Percentiles rank a stretch among this genome's conserved stretches.
Evolutionary conservation across 768 basidiomycete species (phyloP).

Genomic region (Mycena belliarum): DNA sequence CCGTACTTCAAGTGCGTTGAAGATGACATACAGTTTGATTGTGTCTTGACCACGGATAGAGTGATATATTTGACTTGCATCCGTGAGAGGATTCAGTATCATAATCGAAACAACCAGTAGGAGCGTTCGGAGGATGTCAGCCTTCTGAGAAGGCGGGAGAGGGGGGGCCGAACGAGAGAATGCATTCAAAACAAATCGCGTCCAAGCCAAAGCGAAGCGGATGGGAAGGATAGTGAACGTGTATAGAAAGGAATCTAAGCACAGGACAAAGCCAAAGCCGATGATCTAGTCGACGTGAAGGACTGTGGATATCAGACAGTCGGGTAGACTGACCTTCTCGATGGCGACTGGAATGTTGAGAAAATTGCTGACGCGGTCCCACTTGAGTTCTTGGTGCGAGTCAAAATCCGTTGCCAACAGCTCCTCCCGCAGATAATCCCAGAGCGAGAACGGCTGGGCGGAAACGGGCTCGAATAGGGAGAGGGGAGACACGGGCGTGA

Average conservation of each 20-base stretch:
- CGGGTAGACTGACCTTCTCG: conserved; percentile 75
- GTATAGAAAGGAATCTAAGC: conserved; percentile 95
- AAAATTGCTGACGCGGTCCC: conserved; percentile 97
- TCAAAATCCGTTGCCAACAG: conserved; percentile 91
- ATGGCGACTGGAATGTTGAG: conserved; percentile 88
- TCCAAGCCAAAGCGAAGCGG: conserved; percentile 68
- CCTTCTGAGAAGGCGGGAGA: conserved; percentile 87
- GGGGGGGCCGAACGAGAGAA: conserved; percentile 51
- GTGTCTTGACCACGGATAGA: conserved; percentile 97
- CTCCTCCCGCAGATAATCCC: conserved; percentile 92
- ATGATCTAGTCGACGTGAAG: conserved; percentile 62
- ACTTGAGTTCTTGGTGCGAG: conserved; percentile 90
- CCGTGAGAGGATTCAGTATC: conserved; percentile 80
- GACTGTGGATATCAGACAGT: neutral
- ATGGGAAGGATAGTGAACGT: conserved; percentile 98
- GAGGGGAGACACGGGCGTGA: conserved; percentile 33
- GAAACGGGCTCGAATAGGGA: conserved; percentile 21
- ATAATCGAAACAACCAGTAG: conserved; percentile 74
- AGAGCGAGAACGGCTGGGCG: conserved; percentile 71
- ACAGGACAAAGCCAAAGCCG: conserved; percentile 88
- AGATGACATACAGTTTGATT: conserved; percentile 98
- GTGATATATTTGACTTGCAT: conserved; percentile 98
- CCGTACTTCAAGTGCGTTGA: conserved; percentile 94
- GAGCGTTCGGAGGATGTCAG: conserved; percentile 82
- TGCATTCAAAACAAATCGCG: conserved; percentile 53